Percentiles rank a stretch among this genome's conserved stretches.
These are phyloP conservation scores for Chionographis japonica DNA, from an alignment of 106 monocot genomes.

Conservation along the genomic window DNA sequence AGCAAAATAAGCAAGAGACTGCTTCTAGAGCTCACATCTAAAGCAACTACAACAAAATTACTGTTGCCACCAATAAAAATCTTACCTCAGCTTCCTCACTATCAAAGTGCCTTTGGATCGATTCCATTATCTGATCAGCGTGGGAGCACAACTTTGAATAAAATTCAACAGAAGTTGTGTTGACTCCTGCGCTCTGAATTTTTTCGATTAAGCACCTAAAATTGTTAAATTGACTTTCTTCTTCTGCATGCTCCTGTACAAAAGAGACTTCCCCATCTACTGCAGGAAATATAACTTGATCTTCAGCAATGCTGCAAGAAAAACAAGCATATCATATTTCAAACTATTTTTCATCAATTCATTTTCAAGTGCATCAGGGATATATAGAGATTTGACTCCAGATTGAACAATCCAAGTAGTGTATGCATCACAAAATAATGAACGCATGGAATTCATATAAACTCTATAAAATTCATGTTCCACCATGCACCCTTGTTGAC, in stretches of 20 bases:
- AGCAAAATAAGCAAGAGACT: conserved; percentile 9
- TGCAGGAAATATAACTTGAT: conserved; percentile 99
- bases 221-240: conserved; percentile 82
- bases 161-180: conserved; percentile 81
- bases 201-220: conserved; percentile 89
- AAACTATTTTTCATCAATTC: no score
- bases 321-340: not conserved
- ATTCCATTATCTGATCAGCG: conserved; percentile 96
- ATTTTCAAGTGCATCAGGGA: no score
- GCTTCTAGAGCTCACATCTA: not conserved
- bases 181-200: conserved; percentile 71
- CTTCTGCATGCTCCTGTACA: conserved; percentile 88
- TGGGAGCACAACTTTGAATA: conserved; percentile 72
- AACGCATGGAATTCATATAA: no score
- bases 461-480: no score
- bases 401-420: no score
- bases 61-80: not conserved
- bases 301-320: conserved; percentile 83
- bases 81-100: conserved; percentile 79
- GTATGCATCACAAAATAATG: no score
- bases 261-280: conserved; percentile 79
- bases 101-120: conserved; percentile 81
- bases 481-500: no score
- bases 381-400: no score
- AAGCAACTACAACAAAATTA: not conserved